Conservation (phyloP, 2,329 filamentous ascomycete genomes). For the Ascomycota sp. region DNA sequence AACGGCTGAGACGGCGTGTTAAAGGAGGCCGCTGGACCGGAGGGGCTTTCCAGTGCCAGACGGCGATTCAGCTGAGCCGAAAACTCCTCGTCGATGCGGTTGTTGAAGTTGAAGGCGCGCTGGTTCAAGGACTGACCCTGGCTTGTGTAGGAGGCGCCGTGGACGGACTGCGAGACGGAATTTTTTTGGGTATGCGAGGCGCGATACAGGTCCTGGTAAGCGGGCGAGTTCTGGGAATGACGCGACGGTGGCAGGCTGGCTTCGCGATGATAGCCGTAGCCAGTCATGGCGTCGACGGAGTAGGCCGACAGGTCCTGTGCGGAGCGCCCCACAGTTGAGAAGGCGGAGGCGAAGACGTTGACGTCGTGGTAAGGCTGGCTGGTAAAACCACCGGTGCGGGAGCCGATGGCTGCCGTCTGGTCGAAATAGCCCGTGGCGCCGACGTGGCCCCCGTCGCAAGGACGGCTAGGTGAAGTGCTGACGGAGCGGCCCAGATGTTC, state of each 20-base stretch:
- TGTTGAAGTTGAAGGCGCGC: constrained; percentile 15
- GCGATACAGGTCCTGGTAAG: constrained; percentile 13
- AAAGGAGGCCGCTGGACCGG: constrained; percentile 6
- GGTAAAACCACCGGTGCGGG: constrained; percentile 11
- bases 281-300: constrained; percentile 17
- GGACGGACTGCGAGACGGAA: constrained; percentile 24
- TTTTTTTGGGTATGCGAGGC: constrained; percentile 20
- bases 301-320: constrained; percentile 16
- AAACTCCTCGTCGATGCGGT: constrained; percentile 18
- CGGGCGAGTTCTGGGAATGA: constrained; percentile 25
- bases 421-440: constrained; percentile 25
- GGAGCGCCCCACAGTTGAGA: constrained; percentile 11
- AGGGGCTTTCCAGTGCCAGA: constrained; percentile 13
- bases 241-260: constrained; percentile 34
- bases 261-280: constrained; percentile 24
- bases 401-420: constrained; percentile 23
- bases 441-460: constrained; percentile 22
- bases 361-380: constrained; percentile 7
- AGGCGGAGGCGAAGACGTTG: constrained; percentile 7
- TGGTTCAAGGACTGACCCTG: constrained; percentile 19
- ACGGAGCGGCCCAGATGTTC: constrained; percentile 23
- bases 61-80: constrained; percentile 13
- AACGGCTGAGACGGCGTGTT: constrained; percentile 17
- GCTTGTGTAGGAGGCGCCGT: constrained; percentile 24
- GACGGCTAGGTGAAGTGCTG: constrained; percentile 37